A percentile compares a stretch with the other conserved stretches of the same genome.
phyloP scores from a whole-genome alignment of 2,329 filamentous ascomycete species.

The Fusarium denticulatum region DNA sequence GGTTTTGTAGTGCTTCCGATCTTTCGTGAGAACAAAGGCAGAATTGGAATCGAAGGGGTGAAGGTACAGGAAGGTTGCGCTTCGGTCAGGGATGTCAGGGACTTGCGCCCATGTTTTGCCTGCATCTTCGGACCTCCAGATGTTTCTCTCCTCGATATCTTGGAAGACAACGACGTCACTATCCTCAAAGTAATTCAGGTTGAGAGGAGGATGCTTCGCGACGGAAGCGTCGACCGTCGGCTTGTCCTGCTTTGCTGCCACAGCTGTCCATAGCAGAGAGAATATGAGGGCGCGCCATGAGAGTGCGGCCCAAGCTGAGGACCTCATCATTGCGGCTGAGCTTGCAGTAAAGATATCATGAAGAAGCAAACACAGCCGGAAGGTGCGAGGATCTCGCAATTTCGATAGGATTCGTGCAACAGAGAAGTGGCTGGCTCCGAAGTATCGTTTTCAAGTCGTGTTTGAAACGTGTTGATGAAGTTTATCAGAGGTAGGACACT shows the following conservation, averaged over 20 bases:
- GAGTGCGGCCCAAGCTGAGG: slow-evolving; percentile 58
- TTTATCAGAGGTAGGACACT: slow-evolving; percentile 39
- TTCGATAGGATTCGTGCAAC: background rate
- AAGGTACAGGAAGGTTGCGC: slow-evolving; percentile 72
- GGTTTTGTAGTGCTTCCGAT: slow-evolving; percentile 82
- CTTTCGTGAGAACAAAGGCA: slow-evolving; percentile 80
- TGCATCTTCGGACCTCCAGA: slow-evolving; percentile 83
- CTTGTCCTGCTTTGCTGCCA: slow-evolving; percentile 67
- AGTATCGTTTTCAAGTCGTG: slow-evolving; percentile 13
- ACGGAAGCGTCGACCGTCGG: slow-evolving; percentile 72
- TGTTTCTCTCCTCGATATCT: slow-evolving; percentile 69
- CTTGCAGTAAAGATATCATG: slow-evolving; percentile 52
- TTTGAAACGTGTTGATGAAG: slow-evolving; percentile 24
- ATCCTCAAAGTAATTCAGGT: slow-evolving; percentile 90
- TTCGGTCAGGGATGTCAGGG: slow-evolving; percentile 70
- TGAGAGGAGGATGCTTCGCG: slow-evolving; percentile 73
- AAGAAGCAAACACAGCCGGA: slow-evolving; percentile 45
- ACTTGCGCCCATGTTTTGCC: slow-evolving; percentile 80
- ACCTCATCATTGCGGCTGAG: slow-evolving; percentile 63
- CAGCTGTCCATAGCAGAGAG: slow-evolving; percentile 54
- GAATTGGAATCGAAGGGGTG: slow-evolving; percentile 82
- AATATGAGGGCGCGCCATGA: slow-evolving; percentile 63
- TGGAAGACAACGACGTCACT: slow-evolving; percentile 83
- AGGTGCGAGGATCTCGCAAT: slow-evolving; percentile 13
- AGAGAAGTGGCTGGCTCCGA: background rate